Percentiles rank a stretch among this genome's conserved stretches.
Evolutionary conservation across 2,329 filamentous ascomycete genomes (phyloP).

Genomic region (Aureobasidium mangrovei): DNA sequence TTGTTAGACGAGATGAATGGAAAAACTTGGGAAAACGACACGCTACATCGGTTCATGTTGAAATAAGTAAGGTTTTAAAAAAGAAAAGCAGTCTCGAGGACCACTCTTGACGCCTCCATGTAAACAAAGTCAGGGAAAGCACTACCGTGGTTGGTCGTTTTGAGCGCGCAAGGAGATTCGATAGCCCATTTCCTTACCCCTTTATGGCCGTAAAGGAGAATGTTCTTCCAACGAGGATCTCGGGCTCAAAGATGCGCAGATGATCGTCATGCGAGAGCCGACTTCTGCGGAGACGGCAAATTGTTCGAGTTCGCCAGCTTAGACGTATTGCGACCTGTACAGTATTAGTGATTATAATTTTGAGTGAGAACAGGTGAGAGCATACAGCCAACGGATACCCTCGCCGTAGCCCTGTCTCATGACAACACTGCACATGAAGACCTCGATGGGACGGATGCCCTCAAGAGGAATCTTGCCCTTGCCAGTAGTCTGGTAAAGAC

Average conservation of each 20-base stretch:
- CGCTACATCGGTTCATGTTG: constrained; percentile 6
- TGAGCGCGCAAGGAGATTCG: neutral
- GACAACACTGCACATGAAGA: constrained; percentile 98
- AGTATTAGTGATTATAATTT: neutral
- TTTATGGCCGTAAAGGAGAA: no score
- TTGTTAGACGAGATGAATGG: neutral
- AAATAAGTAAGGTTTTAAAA: neutral
- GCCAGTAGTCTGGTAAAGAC: constrained; percentile 81
- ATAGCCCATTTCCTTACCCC: neutral
- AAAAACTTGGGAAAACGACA: neutral
- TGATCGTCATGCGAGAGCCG: neutral
- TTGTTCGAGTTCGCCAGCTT: neutral
- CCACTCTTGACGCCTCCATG: constrained; percentile 5
- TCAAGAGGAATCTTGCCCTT: constrained; percentile 91
- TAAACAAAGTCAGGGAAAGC: neutral
- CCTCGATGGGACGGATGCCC: constrained; percentile 88
- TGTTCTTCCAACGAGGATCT: no score
- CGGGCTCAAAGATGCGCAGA: neutral
- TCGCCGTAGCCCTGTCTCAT: constrained; percentile 93
- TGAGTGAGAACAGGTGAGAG: neutral
- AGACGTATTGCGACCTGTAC: constrained; percentile 8
- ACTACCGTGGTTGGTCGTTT: neutral
- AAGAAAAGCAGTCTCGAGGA: constrained; percentile 1
- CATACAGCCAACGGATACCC: constrained; percentile 70
- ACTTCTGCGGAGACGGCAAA: neutral